Evolutionary conservation across 352 stramenopile genomes (phyloP).

Genomic region (Globisporangium cystogenes): DNA sequence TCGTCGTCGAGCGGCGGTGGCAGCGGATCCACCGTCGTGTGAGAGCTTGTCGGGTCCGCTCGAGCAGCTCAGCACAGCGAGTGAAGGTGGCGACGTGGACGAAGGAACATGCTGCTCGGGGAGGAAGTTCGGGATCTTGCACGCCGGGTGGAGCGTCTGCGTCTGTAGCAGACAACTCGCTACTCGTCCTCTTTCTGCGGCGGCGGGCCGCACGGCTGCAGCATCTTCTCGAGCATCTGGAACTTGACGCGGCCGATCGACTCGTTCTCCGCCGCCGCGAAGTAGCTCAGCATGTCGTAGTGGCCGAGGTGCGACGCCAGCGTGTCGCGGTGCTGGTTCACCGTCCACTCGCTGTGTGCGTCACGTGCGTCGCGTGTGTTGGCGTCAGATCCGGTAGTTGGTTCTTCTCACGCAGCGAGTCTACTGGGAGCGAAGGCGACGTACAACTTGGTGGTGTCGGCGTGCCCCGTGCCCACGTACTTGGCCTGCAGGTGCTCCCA

Average conservation of each 20-base stretch:
- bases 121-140: too few species aligned
- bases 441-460: conserved; percentile 96
- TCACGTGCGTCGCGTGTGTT: neutral
- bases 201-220: conserved; percentile 71
- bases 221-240: conserved; percentile 72
- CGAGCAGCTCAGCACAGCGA: too few species aligned
- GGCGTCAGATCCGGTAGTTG: neutral
- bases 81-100: neutral
- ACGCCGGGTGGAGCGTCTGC: too few species aligned
- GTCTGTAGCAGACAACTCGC: too few species aligned
- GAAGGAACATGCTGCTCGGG: neutral
- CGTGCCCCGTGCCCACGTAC: conserved; percentile 94
- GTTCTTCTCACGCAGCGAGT: neutral
- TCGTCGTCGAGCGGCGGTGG: conserved; percentile 30
- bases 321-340: conserved; percentile 98
- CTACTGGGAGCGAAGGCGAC: conserved; percentile 13
- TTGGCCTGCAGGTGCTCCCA: conserved; percentile 94
- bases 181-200: conserved; percentile 77
- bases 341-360: conserved; percentile 90
- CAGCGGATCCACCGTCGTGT: neutral
- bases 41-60: neutral
- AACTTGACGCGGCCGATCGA: conserved; percentile 88
- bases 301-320: conserved; percentile 96
- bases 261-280: conserved; percentile 97
- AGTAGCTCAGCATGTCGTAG: conserved; percentile 97